Base-by-base conservation (phyloP, 441 rosid species). In the Euphorbia corollata region DNA sequence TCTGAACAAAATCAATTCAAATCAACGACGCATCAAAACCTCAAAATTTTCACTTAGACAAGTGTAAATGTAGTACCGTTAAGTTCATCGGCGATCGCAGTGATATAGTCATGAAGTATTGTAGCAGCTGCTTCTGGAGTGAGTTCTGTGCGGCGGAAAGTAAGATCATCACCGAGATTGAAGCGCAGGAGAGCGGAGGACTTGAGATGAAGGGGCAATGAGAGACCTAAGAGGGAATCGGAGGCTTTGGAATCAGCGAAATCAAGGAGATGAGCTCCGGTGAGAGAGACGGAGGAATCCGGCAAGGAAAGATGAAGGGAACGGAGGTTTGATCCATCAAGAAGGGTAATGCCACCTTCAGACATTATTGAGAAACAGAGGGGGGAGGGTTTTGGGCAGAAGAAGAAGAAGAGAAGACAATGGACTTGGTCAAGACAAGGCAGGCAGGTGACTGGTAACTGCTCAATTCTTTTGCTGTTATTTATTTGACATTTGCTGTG, bases 261-360 rank as follows among this genome's bases (percentile, higher is more conserved):
- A 24, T 86, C 84, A 11, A 91, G 81, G 72, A 89, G 81, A 72
- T 82, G 81, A 70, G 89, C 82, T 38, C 90, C 94, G 36, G 80
- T 89, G 19, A 64, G 50, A 22, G 66, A 3, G 51, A 71, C 24
- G 67, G 61, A 10, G 30, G 62, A 70, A 43, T 81, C 84, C 53
- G 83, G 84, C 2, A 75, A 69, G 27, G 81, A 74, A 68, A 77
- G 59, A 54, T 74, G 75, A 53, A 83, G 69, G 60, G 84, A 87
- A 72, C 90, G 73, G 57, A 91, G 84, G 18, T 71, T 67, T 20
- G 78, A 22, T 38, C 96, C 96, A 79, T 91, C 92, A n/a, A 89
- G 64, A 59, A 89, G 80, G 57, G 73, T 83, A 19, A 82, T 67
- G 48, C 86, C 87, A 66, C 79, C 77, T 80, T 78, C 81, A 43